Base-by-base conservation (phyloP, 1,284 basidiomycete genomes). In the Cryptococcus sp. region DNA sequence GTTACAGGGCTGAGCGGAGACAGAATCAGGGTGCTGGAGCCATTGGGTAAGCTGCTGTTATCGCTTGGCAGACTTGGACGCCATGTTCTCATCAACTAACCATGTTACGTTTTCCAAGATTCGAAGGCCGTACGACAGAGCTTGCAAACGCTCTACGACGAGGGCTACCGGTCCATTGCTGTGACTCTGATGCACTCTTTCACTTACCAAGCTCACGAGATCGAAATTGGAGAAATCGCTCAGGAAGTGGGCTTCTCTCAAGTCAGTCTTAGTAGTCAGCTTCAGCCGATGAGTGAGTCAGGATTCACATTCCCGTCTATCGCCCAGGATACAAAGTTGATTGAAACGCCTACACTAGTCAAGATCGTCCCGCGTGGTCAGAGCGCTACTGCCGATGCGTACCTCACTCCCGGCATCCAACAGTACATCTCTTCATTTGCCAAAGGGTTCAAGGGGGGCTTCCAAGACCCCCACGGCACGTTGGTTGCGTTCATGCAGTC, bases 331-430 rank as follows among this genome's bases (percentile, higher is more conserved):
- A n/a, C n/a, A n/a, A n/a, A n/a, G n/a, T n/a, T 25, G 39, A 27
- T 16, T 19, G 11, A 20, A 53, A 53, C 5, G 16, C 50, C 47
- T 7, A 22, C 22, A 17, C 5, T 44, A 16, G 51, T 79, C 66
- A 70, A 72, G 57, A 74, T 81, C 57, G 80, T 83, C 1, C 74
- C 80, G 1, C 75, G 82, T 19, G 81, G 77, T 1, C 81, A 78
- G 19, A 81, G 80, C 0, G 70, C 81, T 3, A 81, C 81, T 1
- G 82, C 80, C 6, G 82, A 83, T 60, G 81, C 82, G 5, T 84
- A 84, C 63, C 74, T 83, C 48, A 82, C 81, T 0, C 81, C 81
- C 0, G 77, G 81, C 0, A 74, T 81, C 11, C 71, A 78, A 31
- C 64, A 79, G 25, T 74, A 74, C 67, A 80, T 81, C 56, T 64